A percentile compares a stretch with the other conserved stretches of the same genome.
These are phyloP conservation scores for Colletotrichum sp. DNA, from an alignment of 2,329 filamentous ascomycete species.

Conservation along the genomic window DNA sequence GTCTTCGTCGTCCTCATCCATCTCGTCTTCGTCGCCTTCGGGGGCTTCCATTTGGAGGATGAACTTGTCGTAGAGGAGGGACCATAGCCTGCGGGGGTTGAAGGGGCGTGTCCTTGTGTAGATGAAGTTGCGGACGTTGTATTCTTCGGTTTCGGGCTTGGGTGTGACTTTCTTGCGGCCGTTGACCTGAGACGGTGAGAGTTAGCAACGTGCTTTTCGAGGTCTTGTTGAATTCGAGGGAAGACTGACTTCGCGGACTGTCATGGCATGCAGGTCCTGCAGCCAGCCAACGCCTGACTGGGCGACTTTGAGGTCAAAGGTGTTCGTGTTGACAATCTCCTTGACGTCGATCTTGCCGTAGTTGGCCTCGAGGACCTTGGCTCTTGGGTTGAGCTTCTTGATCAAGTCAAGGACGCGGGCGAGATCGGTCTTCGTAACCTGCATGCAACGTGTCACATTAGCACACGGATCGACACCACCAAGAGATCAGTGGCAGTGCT, in stretches of 20 bases:
- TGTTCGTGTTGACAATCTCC: slow-evolving; percentile 68
- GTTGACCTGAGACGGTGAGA: slow-evolving; percentile 37
- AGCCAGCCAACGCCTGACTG: slow-evolving; percentile 73
- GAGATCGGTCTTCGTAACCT: slow-evolving; percentile 46
- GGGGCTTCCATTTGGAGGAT: slow-evolving; percentile 53
- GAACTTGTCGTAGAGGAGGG: slow-evolving; percentile 53
- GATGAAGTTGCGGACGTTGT: slow-evolving; percentile 74
- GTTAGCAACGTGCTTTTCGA: not conserved
- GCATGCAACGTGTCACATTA: not conserved
- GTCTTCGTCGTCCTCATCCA: slow-evolving; percentile 30
- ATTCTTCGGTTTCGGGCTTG: slow-evolving; percentile 76
- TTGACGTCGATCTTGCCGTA: slow-evolving; percentile 65
- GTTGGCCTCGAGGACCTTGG: slow-evolving; percentile 66
- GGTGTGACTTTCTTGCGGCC: slow-evolving; percentile 61
- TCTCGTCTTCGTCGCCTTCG: slow-evolving; percentile 30
- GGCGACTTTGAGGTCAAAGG: slow-evolving; percentile 69
- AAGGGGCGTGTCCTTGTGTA: slow-evolving; percentile 66
- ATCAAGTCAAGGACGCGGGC: slow-evolving; percentile 57
- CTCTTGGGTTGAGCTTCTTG: slow-evolving; percentile 68
- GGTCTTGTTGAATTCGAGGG: not conserved
- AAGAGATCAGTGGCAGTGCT: not conserved
- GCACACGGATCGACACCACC: fast-evolving
- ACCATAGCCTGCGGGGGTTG: slow-evolving; percentile 51
- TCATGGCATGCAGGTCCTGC: slow-evolving; percentile 72
- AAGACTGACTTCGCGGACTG: slow-evolving; percentile 56